Conservation (phyloP, 768 basidiomycete species). For the Daedaleopsis sinensis region DNA sequence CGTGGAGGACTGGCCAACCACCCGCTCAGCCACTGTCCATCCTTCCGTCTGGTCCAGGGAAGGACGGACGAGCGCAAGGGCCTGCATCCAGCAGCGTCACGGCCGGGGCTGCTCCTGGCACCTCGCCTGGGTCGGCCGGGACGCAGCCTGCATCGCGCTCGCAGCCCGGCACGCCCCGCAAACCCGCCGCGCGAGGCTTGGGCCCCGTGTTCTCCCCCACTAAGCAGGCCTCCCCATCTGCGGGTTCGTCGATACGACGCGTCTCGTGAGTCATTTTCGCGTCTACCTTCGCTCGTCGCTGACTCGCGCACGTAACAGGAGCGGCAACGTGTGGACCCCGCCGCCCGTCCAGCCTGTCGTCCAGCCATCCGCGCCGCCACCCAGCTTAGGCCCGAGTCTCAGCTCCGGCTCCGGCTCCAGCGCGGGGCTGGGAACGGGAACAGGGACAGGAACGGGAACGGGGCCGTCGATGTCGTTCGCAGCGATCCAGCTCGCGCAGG, state of each 20-base stretch:
- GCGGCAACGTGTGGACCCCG: slow-evolving; percentile 66
- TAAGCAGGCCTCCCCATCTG: slow-evolving; percentile 42
- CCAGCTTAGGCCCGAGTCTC: too few relatives aligned
- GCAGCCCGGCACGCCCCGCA: slow-evolving; percentile 26
- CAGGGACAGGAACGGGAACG: too few relatives aligned
- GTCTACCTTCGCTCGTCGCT: not conserved
- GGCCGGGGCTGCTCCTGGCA: not conserved
- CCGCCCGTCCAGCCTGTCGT: slow-evolving; percentile 54
- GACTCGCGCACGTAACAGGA: slow-evolving; percentile 25
- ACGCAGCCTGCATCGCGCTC: slow-evolving; percentile 3
- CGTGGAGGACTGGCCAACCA: slow-evolving; percentile 18
- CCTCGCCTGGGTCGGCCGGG: not conserved
- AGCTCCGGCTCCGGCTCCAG: too few relatives aligned
- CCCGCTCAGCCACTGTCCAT: slow-evolving; percentile 1
- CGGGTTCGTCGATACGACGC: slow-evolving; percentile 40
- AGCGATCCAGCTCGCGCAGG: slow-evolving; percentile 84
- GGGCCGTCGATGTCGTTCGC: slow-evolving; percentile 57
- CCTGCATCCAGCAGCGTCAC: not conserved
- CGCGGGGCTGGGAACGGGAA: too few relatives aligned
- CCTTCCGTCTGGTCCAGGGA: slow-evolving; percentile 1
- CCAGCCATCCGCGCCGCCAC: slow-evolving; percentile 22
- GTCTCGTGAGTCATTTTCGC: slow-evolving; percentile 48
- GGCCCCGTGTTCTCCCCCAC: slow-evolving; percentile 71
- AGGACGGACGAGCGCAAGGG: not conserved
- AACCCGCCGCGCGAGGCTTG: slow-evolving; percentile 41